phyloP scores from a whole-genome alignment of 1,284 basidiomycete species.

The Pholiota adiposa region DNA sequence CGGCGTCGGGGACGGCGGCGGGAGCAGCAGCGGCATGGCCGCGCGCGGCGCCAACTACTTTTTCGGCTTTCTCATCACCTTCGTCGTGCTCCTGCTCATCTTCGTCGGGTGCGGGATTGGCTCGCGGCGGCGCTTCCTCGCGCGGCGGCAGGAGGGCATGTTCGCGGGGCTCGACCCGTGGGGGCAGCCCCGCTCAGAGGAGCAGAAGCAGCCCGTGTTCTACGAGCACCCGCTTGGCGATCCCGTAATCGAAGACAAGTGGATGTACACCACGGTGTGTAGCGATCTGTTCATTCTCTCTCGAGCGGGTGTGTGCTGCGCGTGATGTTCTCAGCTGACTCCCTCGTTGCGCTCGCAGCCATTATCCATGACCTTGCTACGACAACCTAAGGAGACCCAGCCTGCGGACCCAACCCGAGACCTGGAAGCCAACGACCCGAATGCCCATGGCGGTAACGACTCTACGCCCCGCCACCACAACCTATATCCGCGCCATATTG shows the following conservation, averaged over 20 bases:
- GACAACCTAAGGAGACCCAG: conserved; percentile 1
- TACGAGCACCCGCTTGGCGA: conserved; percentile 17
- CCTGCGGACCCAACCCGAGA: background rate
- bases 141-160: conserved; percentile 14
- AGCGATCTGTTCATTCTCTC: background rate
- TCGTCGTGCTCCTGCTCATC: conserved; percentile 59
- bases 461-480: background rate
- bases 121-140: conserved; percentile 45
- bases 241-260: conserved; percentile 5
- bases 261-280: conserved; percentile 13
- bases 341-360: background rate
- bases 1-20: background rate
- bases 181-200: background rate
- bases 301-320: background rate
- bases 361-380: conserved; percentile 1
- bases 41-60: conserved; percentile 51
- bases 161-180: conserved; percentile 14
- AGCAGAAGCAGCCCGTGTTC: conserved; percentile 13
- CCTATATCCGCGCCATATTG: background rate
- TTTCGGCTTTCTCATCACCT: conserved; percentile 67
- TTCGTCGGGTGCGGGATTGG: conserved; percentile 61
- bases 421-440: background rate
- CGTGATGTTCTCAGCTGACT: background rate
- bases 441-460: background rate
- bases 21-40: conserved; percentile 18